Base-by-base conservation (phyloP, 2,329 filamentous ascomycete genomes). In the Fusarium sp. region DNA sequence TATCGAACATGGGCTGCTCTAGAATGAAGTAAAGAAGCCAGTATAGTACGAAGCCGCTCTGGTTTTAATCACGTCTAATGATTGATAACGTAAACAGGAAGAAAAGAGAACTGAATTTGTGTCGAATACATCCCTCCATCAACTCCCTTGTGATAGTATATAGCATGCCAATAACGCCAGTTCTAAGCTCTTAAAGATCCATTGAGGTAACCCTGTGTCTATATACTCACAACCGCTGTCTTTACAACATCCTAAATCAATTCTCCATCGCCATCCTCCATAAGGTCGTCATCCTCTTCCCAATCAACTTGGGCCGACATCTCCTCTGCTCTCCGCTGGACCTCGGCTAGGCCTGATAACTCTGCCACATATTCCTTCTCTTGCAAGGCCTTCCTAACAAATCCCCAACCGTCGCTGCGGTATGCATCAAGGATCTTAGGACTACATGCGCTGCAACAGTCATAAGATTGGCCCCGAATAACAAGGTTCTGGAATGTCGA, bases 391-490 rank as follows among this genome's bases (percentile, higher is more conserved):
- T 84, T 84, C 81, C 90, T 90, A 33, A 96, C 87, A 76, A 96
- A 96, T 0, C 82, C 86, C 92, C 92, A 96, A 0, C 89, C 90
- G 45, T 90, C 86, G 3, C 79, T 77, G 45, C 87, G 84, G 75
- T 94, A 96, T 1, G 88, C 87, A 1, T 85, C 82, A 1, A 95
- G 78, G 27, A 96, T 88, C 43, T 85, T 87, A 33, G 86, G 85
- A 67, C 91, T 93, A 74, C 93, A 96, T 3, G 92, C 93, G 48
- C 91, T 93, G 78, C 93, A 96, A 77, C 89, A 90, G 57, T 93
- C 89, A 77, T 94, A 96, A 0, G 91, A 90, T 70, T 88, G 85
- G 10, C 92, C 92, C 53, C 86, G 88, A 68, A 96, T 89, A 37
- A 90, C 83, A 61, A 94, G 83, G 67, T 91, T 94, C 73, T 89